Conservation (phyloP, 2,329 filamentous ascomycete species). For the Didymosphaeria variabile region DNA sequence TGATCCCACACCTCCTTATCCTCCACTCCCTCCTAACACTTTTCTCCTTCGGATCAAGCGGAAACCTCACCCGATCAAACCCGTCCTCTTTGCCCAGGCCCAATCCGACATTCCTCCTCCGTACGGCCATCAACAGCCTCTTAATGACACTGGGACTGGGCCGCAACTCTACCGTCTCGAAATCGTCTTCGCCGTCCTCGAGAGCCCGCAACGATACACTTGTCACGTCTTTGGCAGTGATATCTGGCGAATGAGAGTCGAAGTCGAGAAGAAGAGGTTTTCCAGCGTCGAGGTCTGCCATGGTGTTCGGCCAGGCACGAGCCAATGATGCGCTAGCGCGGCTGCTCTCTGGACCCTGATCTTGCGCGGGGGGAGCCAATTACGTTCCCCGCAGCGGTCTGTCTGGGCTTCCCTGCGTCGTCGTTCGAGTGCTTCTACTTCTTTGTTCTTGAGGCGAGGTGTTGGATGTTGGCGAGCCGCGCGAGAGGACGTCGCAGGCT, state of each 20-base stretch:
- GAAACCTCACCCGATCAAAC: conserved; percentile 23
- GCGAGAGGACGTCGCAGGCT: not conserved
- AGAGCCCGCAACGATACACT: conserved; percentile 30
- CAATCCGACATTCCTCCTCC: conserved; percentile 33
- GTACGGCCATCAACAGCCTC: conserved; percentile 41
- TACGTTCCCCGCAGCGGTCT: not conserved
- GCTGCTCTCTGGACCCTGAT: conserved; percentile 18
- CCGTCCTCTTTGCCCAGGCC: conserved; percentile 17
- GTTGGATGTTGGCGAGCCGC: not conserved
- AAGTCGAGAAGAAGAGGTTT: conserved; percentile 36
- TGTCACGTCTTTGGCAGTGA: conserved; percentile 22
- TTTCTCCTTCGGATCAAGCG: conserved; percentile 32
- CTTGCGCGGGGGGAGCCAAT: not conserved
- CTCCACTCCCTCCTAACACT: conserved; percentile 26
- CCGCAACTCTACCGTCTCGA: conserved; percentile 25
- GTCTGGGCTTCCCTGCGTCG: not conserved
- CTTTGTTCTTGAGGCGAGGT: not conserved
- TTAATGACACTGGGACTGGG: conserved; percentile 30
- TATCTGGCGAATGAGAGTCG: conserved; percentile 28
- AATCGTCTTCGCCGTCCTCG: conserved; percentile 38
- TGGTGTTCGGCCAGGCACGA: conserved; percentile 30
- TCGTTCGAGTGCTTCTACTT: no score
- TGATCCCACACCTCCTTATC: conserved; percentile 28
- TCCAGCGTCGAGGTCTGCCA: conserved; percentile 30
- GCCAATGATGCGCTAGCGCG: conserved; percentile 27